These are phyloP conservation scores for Nepenthes alata DNA, from an alignment of 179 eudicot genomes.

Conservation along the genomic window DNA sequence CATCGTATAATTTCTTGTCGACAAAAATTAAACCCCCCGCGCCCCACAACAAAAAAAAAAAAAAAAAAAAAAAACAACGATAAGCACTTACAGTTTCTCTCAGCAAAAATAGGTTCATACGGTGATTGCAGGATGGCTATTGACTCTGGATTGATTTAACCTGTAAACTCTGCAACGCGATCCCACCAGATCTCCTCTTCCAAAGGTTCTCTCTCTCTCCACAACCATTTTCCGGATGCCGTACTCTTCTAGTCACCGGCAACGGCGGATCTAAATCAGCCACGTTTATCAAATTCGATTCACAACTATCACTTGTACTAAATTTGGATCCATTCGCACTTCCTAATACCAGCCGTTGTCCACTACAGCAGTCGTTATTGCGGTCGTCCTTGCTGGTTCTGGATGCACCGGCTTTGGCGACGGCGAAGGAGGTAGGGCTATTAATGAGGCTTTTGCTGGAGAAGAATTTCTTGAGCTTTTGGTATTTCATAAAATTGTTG, in stretches of 20 bases:
- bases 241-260: conserved; percentile 49
- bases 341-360: conserved; percentile 7
- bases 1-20: too few relatives aligned
- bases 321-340: conserved; percentile 8
- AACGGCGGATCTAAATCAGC: conserved; percentile 66
- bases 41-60: too few relatives aligned
- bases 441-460: conserved; percentile 23
- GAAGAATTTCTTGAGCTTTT: conserved; percentile 36
- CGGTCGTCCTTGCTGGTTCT: not conserved
- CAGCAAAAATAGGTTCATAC: too few relatives aligned
- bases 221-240: conserved; percentile 4
- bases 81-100: too few relatives aligned
- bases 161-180: conserved; percentile 36
- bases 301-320: conserved; percentile 1
- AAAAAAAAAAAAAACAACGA: too few relatives aligned
- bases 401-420: not conserved
- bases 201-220: conserved; percentile 32
- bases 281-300: conserved; percentile 21
- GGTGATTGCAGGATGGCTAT: too few relatives aligned
- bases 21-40: too few relatives aligned
- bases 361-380: not conserved
- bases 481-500: conserved; percentile 18
- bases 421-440: conserved; percentile 12
- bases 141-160: conserved; percentile 20
- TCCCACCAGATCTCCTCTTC: conserved; percentile 60